Evolutionary conservation across 108 stramenopile species (phyloP).

Genomic region (Stephanodiscus triporus): DNA sequence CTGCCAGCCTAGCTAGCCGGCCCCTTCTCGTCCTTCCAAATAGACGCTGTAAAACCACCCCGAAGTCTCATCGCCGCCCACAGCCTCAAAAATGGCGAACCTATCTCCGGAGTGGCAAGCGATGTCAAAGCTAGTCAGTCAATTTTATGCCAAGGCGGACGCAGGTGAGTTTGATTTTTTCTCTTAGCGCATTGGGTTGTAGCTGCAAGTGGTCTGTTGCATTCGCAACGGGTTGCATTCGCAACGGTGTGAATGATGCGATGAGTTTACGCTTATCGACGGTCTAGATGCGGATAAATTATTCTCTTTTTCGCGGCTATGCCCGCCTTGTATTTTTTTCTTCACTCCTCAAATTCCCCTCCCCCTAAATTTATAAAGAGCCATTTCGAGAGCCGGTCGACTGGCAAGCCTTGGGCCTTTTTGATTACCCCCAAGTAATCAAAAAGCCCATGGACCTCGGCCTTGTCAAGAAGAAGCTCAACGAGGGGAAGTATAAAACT

Average conservation of each 20-base stretch:
- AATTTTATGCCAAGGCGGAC: slow-evolving; percentile 71
- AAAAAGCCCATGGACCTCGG: slow-evolving; percentile 97
- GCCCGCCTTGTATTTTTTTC: background rate
- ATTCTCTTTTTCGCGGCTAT: too few relatives aligned
- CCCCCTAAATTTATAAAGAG: slow-evolving; percentile 41
- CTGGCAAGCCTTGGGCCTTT: slow-evolving; percentile 91
- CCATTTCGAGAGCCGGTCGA: slow-evolving; percentile 97
- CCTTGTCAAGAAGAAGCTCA: slow-evolving; percentile 85
- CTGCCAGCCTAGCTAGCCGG: too few relatives aligned
- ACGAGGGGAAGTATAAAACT: slow-evolving; percentile 71
- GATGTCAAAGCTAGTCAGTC: slow-evolving; percentile 70
- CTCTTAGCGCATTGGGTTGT: background rate
- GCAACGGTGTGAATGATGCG: background rate
- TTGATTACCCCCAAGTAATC: slow-evolving; percentile 93
- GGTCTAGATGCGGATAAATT: background rate
- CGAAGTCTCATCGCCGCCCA: background rate
- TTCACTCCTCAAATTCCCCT: background rate
- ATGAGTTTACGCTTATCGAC: background rate
- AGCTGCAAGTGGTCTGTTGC: background rate
- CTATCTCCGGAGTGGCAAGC: slow-evolving; percentile 47
- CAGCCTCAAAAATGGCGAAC: slow-evolving; percentile 19
- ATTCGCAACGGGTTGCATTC: background rate
- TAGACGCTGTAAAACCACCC: background rate
- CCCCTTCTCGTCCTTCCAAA: too few relatives aligned
- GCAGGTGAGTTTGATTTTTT: slow-evolving; percentile 55